phyloP scores from a whole-genome alignment of 106 monocot genomes.

The Acorus calamus region DNA sequence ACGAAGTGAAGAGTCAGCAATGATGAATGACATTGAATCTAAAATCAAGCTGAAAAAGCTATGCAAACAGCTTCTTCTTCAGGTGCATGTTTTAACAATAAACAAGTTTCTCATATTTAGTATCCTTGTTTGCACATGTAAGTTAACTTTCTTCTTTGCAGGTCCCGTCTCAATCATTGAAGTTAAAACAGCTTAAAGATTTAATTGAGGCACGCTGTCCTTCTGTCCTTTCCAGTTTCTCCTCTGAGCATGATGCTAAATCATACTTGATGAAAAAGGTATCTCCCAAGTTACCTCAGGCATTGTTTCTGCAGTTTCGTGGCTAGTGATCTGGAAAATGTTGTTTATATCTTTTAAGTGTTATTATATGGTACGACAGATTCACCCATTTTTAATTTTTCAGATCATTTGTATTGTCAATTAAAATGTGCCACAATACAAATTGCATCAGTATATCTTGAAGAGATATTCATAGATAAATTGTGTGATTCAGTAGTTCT shows the following conservation, averaged over 20 bases:
- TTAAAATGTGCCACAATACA: no score
- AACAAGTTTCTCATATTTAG: not conserved
- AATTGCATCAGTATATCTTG: no score
- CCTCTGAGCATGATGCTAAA: slow-evolving; percentile 60
- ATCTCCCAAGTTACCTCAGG: not conserved
- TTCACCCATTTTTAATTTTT: no score
- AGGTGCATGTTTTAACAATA: slow-evolving; percentile 30
- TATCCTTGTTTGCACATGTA: not conserved
- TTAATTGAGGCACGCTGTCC: slow-evolving; percentile 48
- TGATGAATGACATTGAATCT: slow-evolving; percentile 10
- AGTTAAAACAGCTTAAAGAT: slow-evolving; percentile 69
- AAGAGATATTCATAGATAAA: no score
- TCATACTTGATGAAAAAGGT: slow-evolving; percentile 80
- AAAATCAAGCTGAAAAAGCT: slow-evolving; percentile 67
- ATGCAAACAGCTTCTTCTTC: slow-evolving; percentile 63
- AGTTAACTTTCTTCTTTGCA: slow-evolving; percentile 20
- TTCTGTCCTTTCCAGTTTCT: slow-evolving; percentile 43
- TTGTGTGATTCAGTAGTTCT: no score
- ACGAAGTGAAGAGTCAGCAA: slow-evolving; percentile 19
- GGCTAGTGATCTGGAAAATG: no score
- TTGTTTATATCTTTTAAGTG: no score
- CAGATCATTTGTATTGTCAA: no score
- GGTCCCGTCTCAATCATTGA: slow-evolving; percentile 65
- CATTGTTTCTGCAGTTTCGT: not conserved
- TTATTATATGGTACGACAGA: no score